Percentiles rank a stretch among this genome's conserved stretches.
phyloP scores from a whole-genome alignment of 164 flowering plant genomes.

The Magnolia officinalis region DNA sequence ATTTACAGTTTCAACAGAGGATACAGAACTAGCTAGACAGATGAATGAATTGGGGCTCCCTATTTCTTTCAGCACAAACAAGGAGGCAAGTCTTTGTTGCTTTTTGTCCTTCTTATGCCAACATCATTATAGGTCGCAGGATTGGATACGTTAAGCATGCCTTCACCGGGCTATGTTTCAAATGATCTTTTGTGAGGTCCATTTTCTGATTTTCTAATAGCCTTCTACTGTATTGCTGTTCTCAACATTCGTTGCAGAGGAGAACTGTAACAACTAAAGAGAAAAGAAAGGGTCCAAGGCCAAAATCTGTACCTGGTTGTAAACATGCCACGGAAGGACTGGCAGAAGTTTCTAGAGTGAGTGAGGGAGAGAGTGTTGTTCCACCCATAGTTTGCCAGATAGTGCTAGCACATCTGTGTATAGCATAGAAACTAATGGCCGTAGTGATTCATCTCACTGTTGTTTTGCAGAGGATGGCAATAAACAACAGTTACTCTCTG shows the following conservation, averaged over 20 bases:
- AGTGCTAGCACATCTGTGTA: conserved; percentile 26
- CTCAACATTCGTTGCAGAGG: conserved; percentile 29
- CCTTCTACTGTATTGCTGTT: too few relatives aligned
- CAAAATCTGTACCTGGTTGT: conserved; percentile 16
- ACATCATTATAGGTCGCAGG: not conserved
- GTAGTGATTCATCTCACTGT: conserved; percentile 32
- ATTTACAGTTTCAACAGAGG: conserved; percentile 28
- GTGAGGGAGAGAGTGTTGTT: conserved; percentile 32
- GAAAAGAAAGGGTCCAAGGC: conserved; percentile 36
- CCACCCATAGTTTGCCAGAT: conserved; percentile 27
- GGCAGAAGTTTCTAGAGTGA: conserved; percentile 29
- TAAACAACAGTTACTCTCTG: conserved; percentile 8
- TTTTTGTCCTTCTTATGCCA: not conserved
- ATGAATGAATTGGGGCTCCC: conserved; percentile 85
- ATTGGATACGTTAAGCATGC: not conserved
- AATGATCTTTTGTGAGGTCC: too few relatives aligned
- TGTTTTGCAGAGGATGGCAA: conserved; percentile 37
- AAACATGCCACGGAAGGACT: conserved; percentile 20
- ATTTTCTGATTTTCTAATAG: too few relatives aligned
- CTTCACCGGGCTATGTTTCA: too few relatives aligned
- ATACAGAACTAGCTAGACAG: conserved; percentile 45
- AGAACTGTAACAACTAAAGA: conserved; percentile 25
- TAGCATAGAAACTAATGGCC: conserved; percentile 24
- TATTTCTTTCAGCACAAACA: conserved; percentile 61
- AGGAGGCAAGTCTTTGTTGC: conserved; percentile 33